A percentile compares a stretch with the other conserved stretches of the same genome.
These are phyloP conservation scores for Candida ortonii DNA, from an alignment of 805 yeast species.

Conservation along the genomic window DNA sequence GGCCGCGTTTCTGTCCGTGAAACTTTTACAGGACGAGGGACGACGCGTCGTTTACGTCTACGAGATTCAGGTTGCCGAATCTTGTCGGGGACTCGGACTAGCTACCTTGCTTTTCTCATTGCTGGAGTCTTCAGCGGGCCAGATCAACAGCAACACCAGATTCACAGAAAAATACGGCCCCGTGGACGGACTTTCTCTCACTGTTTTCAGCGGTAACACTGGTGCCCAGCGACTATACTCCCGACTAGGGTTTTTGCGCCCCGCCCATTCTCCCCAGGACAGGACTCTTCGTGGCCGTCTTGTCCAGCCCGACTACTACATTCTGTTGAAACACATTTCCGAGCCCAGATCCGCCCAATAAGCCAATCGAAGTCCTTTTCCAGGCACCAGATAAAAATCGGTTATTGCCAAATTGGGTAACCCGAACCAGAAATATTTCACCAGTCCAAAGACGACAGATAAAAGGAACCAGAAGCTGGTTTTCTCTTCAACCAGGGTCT, in stretches of 20 bases:
- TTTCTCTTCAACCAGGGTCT: too few species aligned
- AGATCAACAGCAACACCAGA: constrained; percentile 8
- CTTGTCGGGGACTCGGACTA: constrained; percentile 33
- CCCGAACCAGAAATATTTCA: too few species aligned
- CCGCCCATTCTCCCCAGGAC: constrained; percentile 46
- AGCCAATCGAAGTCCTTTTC: too few species aligned
- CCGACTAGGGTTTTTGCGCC: constrained; percentile 36
- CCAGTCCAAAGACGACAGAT: too few species aligned
- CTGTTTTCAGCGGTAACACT: constrained; percentile 49
- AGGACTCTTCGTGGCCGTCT: constrained; percentile 39
- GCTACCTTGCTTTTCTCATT: constrained; percentile 40
- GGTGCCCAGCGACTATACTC: constrained; percentile 44
- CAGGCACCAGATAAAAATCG: too few species aligned
- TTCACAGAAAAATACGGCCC: constrained; percentile 7
- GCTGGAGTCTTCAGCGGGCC: constrained; percentile 35
- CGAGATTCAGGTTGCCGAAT: constrained; percentile 49
- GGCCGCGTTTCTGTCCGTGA: constrained; percentile 46
- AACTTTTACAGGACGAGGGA: constrained; percentile 40
- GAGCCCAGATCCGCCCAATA: too few species aligned
- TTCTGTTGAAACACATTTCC: constrained; percentile 27
- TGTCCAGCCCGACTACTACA: constrained; percentile 44
- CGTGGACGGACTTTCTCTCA: constrained; percentile 38
- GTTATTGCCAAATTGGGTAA: too few species aligned
- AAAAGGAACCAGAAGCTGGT: too few species aligned
- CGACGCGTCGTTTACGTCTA: constrained; percentile 47